Evolutionary conservation across 306 rosid genomes (phyloP).

Genomic region (Rosa lucieae): DNA sequence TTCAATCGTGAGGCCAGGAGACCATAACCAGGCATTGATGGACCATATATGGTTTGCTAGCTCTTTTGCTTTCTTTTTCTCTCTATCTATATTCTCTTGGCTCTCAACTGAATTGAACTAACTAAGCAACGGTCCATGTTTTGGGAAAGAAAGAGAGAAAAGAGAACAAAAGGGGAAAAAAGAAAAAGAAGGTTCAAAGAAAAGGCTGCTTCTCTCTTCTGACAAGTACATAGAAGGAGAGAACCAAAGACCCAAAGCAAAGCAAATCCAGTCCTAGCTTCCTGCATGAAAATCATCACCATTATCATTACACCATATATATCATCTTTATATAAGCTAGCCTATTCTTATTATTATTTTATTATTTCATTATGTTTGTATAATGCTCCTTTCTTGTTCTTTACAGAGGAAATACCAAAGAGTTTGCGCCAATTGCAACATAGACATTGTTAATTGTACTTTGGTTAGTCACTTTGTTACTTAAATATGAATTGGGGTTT

Average conservation of each 20-base stretch:
- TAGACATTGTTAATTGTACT: slow-evolving; percentile 44
- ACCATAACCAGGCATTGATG: slow-evolving; percentile 1
- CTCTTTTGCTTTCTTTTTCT: slow-evolving; percentile 41
- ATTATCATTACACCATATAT: slow-evolving; percentile 46
- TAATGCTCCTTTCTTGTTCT: slow-evolving; percentile 34
- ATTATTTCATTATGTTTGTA: slow-evolving; percentile 57
- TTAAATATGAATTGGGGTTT: slow-evolving; percentile 27
- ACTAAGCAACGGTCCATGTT: slow-evolving; percentile 48
- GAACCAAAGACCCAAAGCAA: slow-evolving; percentile 55
- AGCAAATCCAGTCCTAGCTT: slow-evolving; percentile 27
- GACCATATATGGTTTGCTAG: slow-evolving; percentile 31
- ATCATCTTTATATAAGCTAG: slow-evolving; percentile 34
- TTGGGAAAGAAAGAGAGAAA: slow-evolving; percentile 49
- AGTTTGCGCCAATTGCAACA: slow-evolving; percentile 59
- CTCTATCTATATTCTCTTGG: slow-evolving; percentile 15
- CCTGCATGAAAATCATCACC: slow-evolving; percentile 80
- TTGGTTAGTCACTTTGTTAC: slow-evolving; percentile 30
- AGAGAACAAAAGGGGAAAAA: slow-evolving; percentile 35
- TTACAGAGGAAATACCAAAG: slow-evolving; percentile 44
- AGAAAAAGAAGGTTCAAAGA: slow-evolving; percentile 20
- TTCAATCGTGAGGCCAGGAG: slow-evolving; percentile 1
- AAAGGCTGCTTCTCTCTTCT: slow-evolving; percentile 64
- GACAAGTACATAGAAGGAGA: slow-evolving; percentile 34
- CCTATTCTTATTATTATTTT: slow-evolving; percentile 51
- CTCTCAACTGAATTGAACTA: slow-evolving; percentile 46